phyloP scores from a whole-genome alignment of 129 eudicot species.

The Helianthus annuus region DNA sequence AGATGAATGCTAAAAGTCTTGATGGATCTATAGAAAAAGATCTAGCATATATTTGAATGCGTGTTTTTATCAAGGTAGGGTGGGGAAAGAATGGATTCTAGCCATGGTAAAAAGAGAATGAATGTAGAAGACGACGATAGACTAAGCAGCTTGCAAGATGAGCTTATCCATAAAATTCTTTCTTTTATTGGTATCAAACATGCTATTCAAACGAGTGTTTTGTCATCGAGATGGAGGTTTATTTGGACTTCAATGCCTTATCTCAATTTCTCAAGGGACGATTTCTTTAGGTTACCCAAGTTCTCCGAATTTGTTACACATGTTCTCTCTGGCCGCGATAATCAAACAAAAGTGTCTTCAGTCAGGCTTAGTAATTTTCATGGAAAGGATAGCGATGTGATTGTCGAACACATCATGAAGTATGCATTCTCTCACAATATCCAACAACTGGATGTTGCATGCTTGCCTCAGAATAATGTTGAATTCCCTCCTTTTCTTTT shows the following conservation, averaged over 20 bases:
- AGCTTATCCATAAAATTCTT: slow-evolving; percentile 29
- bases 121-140: slow-evolving; percentile 11
- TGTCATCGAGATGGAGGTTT: slow-evolving; percentile 31
- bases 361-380: slow-evolving; percentile 2
- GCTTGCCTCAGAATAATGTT: not conserved
- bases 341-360: slow-evolving; percentile 9
- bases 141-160: slow-evolving; percentile 35
- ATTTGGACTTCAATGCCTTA: slow-evolving; percentile 27
- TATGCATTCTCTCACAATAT: slow-evolving; percentile 30
- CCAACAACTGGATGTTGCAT: slow-evolving; percentile 1
- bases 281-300: not conserved
- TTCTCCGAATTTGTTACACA: slow-evolving; percentile 24
- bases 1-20: too few species aligned
- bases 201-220: slow-evolving; percentile 17
- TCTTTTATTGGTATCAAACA: slow-evolving; percentile 16
- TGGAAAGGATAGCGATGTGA: not conserved
- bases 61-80: too few species aligned
- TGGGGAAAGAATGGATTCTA: not conserved
- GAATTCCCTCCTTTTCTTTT: slow-evolving; percentile 16
- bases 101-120: slow-evolving; percentile 1
- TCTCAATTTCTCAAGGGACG: slow-evolving; percentile 2
- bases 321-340: slow-evolving; percentile 15
- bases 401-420: slow-evolving; percentile 14
- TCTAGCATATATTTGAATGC: too few species aligned
- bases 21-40: too few species aligned